A percentile compares a stretch with the other conserved stretches of the same genome.
These are phyloP conservation scores for Stemphylium vesicarium DNA, from an alignment of 2,329 filamentous ascomycete genomes.

Conservation along the genomic window DNA sequence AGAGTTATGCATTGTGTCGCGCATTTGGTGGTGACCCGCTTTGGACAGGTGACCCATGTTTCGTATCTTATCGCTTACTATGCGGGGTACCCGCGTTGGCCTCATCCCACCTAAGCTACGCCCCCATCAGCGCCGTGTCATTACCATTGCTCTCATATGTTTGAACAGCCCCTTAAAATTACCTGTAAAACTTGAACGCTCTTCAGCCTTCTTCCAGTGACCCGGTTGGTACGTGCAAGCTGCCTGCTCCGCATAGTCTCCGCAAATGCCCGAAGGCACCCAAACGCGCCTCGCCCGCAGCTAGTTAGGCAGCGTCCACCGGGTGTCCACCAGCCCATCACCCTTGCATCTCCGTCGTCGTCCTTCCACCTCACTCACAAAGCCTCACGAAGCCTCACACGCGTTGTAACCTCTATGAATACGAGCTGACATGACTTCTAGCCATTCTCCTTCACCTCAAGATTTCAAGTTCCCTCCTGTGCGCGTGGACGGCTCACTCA, in stretches of 20 bases:
- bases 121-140: slow-evolving; percentile 9
- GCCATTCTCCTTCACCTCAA: slow-evolving; percentile 33
- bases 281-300: slow-evolving; percentile 28
- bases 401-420: slow-evolving; percentile 16
- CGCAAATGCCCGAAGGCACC: slow-evolving; percentile 8
- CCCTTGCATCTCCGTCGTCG: slow-evolving; percentile 11
- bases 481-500: slow-evolving; percentile 39
- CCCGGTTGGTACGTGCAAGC: slow-evolving; percentile 9
- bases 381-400: slow-evolving; percentile 5
- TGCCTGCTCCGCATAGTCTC: slow-evolving; percentile 5
- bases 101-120: slow-evolving; percentile 12
- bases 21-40: background rate
- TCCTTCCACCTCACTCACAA: slow-evolving; percentile 16
- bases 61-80: slow-evolving; percentile 17
- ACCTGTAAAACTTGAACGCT: background rate
- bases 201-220: background rate
- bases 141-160: background rate
- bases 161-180: background rate
- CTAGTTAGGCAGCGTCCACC: slow-evolving; percentile 33
- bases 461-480: slow-evolving; percentile 42
- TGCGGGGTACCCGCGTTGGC: slow-evolving; percentile 12
- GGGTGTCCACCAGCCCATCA: slow-evolving; percentile 21
- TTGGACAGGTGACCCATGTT: slow-evolving; percentile 12
- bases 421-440: slow-evolving; percentile 40
- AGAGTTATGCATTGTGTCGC: background rate